Evolutionary conservation across 768 basidiomycete genomes (phyloP), one percentile per base, ranked within the genome.

Genomic region (Gymnopilus junonius): DNA sequence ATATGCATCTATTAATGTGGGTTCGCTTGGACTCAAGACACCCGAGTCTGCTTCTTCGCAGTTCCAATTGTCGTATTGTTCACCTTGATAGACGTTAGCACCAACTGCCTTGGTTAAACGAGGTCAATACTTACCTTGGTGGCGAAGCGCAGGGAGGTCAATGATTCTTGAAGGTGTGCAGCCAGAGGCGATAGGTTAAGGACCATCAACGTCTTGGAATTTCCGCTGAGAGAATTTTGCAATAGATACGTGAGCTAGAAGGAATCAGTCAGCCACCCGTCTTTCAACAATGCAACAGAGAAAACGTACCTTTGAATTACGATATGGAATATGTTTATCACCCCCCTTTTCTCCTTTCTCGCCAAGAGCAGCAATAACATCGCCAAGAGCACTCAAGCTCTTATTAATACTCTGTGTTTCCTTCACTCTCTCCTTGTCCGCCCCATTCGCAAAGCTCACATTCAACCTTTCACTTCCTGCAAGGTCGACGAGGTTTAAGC

Each of bases 351-450:
- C 88, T 2, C 86, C 86, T 70, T 86, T 89, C 79, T 90, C 90
- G 1, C 94, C 93, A 23, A 97, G 82, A 15, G 95, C 94, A 48
- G 93, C 92, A 70, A 97, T 94, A 42, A 97, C 95, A 75, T 97
- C 95, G 27, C 94, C 94, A 6, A 97, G 78, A 37, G 95, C 94
- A 73, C 94, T 96, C 75, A 98, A 78, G 76, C 92, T 94, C 80
- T 87, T 89, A 72, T 97, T 97, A 73, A 97, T 97, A 72, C 81
- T 93, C 80, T 95, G 94, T 60, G 95, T 97, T 80, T 97, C 95
- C 74, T 85, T 89, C 71, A 97, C 79, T 55, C 95, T 80, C 66
- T 95, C 94, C 76, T 91, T 94, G 74, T 94, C 87, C 23, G 75
- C 76, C 31, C 78, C 80, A 69, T 74, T 75, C 46, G 75, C 80